Base-by-base conservation (phyloP, 768 basidiomycete species). In the Suillus weaverae region DNA sequence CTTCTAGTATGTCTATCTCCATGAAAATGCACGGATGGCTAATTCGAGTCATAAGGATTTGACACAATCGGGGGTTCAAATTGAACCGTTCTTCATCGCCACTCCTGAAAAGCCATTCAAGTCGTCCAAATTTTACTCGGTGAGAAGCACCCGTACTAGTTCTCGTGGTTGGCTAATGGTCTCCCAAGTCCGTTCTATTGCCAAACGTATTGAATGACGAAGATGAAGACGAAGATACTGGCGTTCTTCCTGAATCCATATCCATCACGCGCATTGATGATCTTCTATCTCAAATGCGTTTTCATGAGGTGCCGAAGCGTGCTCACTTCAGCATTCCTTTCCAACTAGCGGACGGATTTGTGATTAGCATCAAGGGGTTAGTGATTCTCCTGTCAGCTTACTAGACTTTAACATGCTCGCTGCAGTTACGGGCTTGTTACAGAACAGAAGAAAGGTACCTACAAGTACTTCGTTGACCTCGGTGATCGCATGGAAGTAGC, bases 61-160 rank as follows among this genome's bases (percentile, higher is more conserved):
- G 60, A 83, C 83, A 11, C 90, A 94, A 78, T 84, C 89, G 5
- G 92, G 94, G 0, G 88, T 90, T 22, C 83, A 83, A 7, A 81
- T 97, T 48, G 91, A 94, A 67, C 94, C 95, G 0, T 97, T 97
- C 77, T 96, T 97, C 77, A 93, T 98, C 61, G 86, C 86, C 62
- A 86, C 85, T 0, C 75, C 82, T 4, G 84, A 86, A 5, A 87
- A 85, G 51, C 80, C 84, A 0, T 98, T 97, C 66, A 86, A 92
- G 60, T 72, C 87, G 5, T 77, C 82, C 30, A 92, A 86, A 64
- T 95, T 95, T 74, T 97, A 92, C 74, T 86, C 89, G 10, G 94
- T 94, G 65, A 61, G 87, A 76, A 20, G 53, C 38, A 41, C 44
- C 57, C 59, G 38, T 36, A 35, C 50, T 46, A 55, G 55, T 9